These are phyloP conservation scores for Leccinum pachyderme DNA, from an alignment of 1,284 basidiomycete species.

Conservation along the genomic window DNA sequence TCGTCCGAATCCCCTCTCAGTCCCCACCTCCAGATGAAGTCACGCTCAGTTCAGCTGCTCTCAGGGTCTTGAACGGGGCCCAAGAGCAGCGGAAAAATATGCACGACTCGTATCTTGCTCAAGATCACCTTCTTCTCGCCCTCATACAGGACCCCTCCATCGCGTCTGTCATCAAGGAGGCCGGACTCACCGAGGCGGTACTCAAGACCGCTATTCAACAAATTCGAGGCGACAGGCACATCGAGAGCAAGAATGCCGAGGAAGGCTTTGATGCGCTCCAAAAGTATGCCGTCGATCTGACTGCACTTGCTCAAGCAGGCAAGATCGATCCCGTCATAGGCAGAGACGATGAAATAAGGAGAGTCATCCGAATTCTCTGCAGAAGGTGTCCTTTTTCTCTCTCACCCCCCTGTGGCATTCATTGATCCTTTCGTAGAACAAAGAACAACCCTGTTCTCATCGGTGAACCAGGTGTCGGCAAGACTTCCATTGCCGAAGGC, in stretches of 20 bases:
- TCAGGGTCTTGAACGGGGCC: conserved; percentile 78
- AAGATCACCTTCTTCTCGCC: conserved; percentile 79
- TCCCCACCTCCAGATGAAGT: conserved; percentile 83
- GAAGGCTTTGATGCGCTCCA: conserved; percentile 85
- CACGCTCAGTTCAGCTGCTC: conserved; percentile 56
- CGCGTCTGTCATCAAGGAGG: conserved; percentile 68
- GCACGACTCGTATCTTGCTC: conserved; percentile 92
- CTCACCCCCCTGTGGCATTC: background rate
- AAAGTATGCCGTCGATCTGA: conserved; percentile 85
- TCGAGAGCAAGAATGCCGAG: conserved; percentile 81
- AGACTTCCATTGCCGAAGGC: conserved; percentile 93
- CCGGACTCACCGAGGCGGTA: conserved; percentile 66
- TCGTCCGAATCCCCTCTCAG: conserved; percentile 80
- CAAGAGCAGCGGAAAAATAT: conserved; percentile 81
- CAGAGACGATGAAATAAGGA: conserved; percentile 81
- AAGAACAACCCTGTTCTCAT: conserved; percentile 94
- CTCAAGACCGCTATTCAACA: conserved; percentile 82
- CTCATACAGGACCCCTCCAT: conserved; percentile 69
- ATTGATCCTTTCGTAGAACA: conserved; percentile 49
- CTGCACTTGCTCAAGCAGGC: conserved; percentile 83
- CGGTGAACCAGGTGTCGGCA: conserved; percentile 92
- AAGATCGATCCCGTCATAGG: conserved; percentile 95
- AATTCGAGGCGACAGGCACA: conserved; percentile 75
- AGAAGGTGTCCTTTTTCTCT: conserved; percentile 47
- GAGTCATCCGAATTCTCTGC: conserved; percentile 73